Evolutionary conservation across 148 eudicot genomes (phyloP), one percentile per base, ranked within the genome.

Genomic region (Vaccinium myrtillus): DNA sequence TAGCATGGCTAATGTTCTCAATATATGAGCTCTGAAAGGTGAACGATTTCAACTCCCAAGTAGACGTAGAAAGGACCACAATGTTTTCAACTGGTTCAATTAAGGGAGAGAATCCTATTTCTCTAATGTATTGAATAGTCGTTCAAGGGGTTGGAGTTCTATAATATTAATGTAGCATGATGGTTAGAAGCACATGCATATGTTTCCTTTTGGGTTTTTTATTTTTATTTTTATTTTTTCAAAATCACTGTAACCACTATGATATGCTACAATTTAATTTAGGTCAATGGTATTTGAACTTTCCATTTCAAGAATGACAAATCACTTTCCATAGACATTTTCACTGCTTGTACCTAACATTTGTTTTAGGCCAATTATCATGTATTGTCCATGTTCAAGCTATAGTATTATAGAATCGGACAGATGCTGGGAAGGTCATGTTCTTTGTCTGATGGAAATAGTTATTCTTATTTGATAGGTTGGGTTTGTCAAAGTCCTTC

Each of bases 161-260:
- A 21, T n/a, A n/a, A n/a, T 21, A 0, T 43, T 43, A 54, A 73
- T 73, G 69, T 83, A 74, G 80, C 55, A 39, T 83, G 84, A 67
- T 83, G 70, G 79, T 75, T 83, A 75, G 81, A 59, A 12, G 81
- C 85, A 83, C 81, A 83, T 83, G 80, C 74, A 75, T 54, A 54
- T 65, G 71, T 75, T 83, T 70, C 71, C 61, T 43, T 27, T 46
- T 74, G 36, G 23, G 12, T 36, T 36, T 2, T 2, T 36, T 32
- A 1, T 36, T 36, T n/a, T 11, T 56, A 6, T 13, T 58, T 46
- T n/a, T n/a, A n/a, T n/a, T n/a, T n/a, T 12, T 67, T 65, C 5
- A 19, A 53, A 50, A 30, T 16, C 2, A 11, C 18, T 36, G 36
- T 54, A 46, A 36, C 53, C 67, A n/a, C 12, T 55, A 36, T n/a